Percentiles rank a stretch among this genome's conserved stretches.
phyloP scores from a whole-genome alignment of 2,329 filamentous ascomycete species.

The Didymella keratinophila region DNA sequence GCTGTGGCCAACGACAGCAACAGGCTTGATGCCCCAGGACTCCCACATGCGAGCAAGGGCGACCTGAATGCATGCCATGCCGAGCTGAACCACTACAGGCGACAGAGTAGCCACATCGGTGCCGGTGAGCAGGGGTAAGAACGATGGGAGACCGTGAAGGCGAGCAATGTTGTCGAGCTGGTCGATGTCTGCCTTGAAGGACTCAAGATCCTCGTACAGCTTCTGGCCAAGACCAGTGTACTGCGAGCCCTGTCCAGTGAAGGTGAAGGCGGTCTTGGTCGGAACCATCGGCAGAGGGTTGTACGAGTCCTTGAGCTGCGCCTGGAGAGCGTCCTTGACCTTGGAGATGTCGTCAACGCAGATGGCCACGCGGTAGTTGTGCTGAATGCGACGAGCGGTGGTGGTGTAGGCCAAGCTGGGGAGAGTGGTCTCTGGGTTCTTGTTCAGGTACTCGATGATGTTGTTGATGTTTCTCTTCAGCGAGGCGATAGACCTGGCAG shows the following conservation, averaged over 20 bases:
- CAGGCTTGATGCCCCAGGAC: constrained; percentile 62
- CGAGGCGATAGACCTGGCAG: constrained; percentile 60
- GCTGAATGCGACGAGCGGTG: constrained; percentile 62
- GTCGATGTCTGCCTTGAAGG: constrained; percentile 60
- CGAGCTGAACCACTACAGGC: constrained; percentile 61
- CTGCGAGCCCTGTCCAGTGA: constrained; percentile 62
- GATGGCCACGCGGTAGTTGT: constrained; percentile 61
- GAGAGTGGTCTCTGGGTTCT: constrained; percentile 56
- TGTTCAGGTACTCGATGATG: constrained; percentile 56
- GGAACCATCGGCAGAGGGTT: constrained; percentile 62
- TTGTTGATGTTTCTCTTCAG: constrained; percentile 61
- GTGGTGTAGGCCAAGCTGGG: constrained; percentile 61
- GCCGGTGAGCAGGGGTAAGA: constrained; percentile 59
- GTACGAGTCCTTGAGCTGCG: constrained; percentile 60
- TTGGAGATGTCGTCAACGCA: constrained; percentile 57
- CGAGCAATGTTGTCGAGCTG: constrained; percentile 58
- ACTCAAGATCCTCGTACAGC: constrained; percentile 58
- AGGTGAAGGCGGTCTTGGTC: constrained; percentile 60
- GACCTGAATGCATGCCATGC: constrained; percentile 62
- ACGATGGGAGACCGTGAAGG: constrained; percentile 58
- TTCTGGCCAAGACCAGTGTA: constrained; percentile 61
- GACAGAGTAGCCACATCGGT: constrained; percentile 59
- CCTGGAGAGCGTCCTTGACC: constrained; percentile 55
- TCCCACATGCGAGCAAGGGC: constrained; percentile 62
- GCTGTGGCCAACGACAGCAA: constrained; percentile 64